These are phyloP conservation scores for Achlya hypogyna DNA, from an alignment of 352 stramenopile genomes.

Conservation along the genomic window DNA sequence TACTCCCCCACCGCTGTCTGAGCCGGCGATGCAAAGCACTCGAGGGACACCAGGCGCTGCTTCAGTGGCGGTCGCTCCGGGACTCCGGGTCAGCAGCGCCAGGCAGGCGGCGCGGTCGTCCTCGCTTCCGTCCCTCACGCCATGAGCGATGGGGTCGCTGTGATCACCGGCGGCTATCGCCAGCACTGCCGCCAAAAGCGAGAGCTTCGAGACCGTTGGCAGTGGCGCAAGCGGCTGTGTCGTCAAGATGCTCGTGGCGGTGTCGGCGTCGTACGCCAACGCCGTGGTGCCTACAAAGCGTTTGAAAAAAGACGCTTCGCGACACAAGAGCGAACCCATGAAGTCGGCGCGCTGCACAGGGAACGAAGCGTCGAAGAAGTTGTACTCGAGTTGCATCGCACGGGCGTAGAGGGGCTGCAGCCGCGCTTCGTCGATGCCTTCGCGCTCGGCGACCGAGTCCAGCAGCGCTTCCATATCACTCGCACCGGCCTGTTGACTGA, in stretches of 20 bases:
- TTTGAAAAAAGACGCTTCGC: neutral
- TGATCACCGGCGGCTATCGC: neutral
- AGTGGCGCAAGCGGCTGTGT: neutral
- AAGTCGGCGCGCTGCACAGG: conserved; percentile 22
- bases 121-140: neutral
- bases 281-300: neutral
- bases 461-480: conserved; percentile 29
- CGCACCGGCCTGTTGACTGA: conserved; percentile 23
- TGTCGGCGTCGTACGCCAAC: neutral
- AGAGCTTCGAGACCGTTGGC: neutral
- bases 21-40: conserved; percentile 90
- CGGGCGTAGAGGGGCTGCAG: conserved; percentile 36
- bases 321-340: neutral
- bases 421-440: conserved; percentile 23
- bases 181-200: neutral
- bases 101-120: neutral
- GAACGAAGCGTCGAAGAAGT: conserved; percentile 48
- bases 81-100: neutral
- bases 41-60: conserved; percentile 15
- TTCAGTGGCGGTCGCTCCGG: neutral
- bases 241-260: neutral
- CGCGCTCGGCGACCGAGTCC: conserved; percentile 25
- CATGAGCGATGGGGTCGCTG: neutral
- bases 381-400: conserved; percentile 44
- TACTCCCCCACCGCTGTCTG: conserved; percentile 80